Evolutionary conservation across 805 yeast species (phyloP).

Genomic region (Myxozyma neotropica): DNA sequence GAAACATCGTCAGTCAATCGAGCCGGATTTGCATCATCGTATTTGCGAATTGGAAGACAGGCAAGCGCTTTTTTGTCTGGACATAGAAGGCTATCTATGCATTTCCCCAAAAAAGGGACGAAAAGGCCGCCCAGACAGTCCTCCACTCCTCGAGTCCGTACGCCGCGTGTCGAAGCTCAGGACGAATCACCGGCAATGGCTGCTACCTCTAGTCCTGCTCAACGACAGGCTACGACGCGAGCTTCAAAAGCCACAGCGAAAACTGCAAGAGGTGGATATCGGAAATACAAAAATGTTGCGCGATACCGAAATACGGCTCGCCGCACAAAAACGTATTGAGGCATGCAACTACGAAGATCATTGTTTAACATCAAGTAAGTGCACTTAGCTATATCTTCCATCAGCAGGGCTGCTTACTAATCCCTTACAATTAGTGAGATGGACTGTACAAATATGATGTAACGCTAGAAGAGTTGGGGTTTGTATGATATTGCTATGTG

Average conservation of each 20-base stretch:
- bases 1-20: conserved; percentile 74
- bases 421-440: no score
- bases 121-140: conserved; percentile 2
- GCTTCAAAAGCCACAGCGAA: neutral
- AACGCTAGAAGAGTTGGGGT: no score
- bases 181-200: neutral
- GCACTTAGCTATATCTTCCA: neutral
- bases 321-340: neutral
- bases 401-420: neutral
- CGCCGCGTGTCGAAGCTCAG: neutral
- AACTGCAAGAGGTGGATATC: neutral
- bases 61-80: conserved; percentile 22
- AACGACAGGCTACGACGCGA: neutral
- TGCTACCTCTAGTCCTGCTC: neutral
- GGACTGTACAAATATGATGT: no score
- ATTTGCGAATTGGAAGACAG: conserved; percentile 59
- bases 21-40: conserved; percentile 80
- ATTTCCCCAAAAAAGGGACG: conserved; percentile 18
- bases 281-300: neutral
- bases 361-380: no score
- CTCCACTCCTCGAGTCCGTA: neutral
- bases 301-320: neutral
- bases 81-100: conserved; percentile 11
- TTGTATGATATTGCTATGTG: neutral
- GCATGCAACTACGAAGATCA: no score